phyloP scores from a whole-genome alignment of 176 grass and related monocot genomes.

The Ananas comosus region DNA sequence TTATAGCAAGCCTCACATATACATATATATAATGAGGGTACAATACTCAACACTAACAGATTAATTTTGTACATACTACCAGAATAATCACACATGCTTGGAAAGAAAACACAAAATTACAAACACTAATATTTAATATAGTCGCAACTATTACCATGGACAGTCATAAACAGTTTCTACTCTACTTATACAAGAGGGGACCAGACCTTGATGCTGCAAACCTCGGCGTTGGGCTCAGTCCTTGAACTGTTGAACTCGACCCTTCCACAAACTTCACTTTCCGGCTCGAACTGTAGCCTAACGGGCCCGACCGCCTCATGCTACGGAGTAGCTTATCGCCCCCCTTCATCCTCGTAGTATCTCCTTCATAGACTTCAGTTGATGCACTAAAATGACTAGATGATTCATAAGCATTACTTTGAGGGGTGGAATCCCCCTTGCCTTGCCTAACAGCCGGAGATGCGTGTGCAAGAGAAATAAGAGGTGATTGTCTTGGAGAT shows the following conservation, averaged over 20 bases:
- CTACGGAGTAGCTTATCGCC: conserved; percentile 53
- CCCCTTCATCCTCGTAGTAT: conserved; percentile 26
- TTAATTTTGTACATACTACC: too few relatives aligned
- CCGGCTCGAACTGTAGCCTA: conserved; percentile 52
- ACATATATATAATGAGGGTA: too few relatives aligned
- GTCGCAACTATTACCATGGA: too few relatives aligned
- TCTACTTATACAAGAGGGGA: conserved; percentile 75
- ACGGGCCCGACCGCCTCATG: conserved; percentile 73
- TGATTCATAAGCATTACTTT: conserved; percentile 41
- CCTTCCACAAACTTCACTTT: conserved; percentile 81
- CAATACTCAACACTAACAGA: too few relatives aligned
- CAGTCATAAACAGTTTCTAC: background rate
- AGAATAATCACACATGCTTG: too few relatives aligned
- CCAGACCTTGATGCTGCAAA: conserved; percentile 81
- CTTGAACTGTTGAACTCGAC: conserved; percentile 63
- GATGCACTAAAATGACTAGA: conserved; percentile 40
- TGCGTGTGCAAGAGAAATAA: conserved; percentile 68
- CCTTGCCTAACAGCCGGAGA: conserved; percentile 50
- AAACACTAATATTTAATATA: too few relatives aligned
- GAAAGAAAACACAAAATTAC: too few relatives aligned
- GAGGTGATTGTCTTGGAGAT: conserved; percentile 81
- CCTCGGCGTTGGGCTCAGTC: conserved; percentile 46
- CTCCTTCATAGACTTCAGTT: conserved; percentile 42
- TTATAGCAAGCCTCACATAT: too few relatives aligned
- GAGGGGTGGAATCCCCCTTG: conserved; percentile 41